A percentile compares a stretch with the other conserved stretches of the same genome.
Evolutionary conservation across 2,329 filamentous ascomycete species (phyloP).

Genomic region (Aspergillus latus): DNA sequence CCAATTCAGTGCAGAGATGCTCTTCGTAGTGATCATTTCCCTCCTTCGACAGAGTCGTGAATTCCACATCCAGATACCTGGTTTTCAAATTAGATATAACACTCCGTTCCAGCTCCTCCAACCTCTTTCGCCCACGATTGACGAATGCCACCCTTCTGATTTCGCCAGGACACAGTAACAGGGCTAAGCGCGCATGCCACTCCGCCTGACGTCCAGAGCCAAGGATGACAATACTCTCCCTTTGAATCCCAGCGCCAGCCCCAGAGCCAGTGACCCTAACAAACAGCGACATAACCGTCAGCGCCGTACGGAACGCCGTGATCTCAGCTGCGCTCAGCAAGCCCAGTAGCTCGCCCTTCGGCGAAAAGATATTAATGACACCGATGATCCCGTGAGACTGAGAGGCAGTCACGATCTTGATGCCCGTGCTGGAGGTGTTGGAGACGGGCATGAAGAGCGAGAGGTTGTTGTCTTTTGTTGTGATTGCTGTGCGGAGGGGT

Average conservation of each 20-base stretch:
- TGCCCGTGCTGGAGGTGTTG: constrained; percentile 62
- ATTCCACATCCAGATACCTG: constrained; percentile 38
- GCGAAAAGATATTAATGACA: constrained; percentile 67
- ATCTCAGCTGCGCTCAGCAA: constrained; percentile 72
- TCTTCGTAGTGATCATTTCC: constrained; percentile 54
- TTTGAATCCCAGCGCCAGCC: constrained; percentile 17
- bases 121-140: constrained; percentile 65
- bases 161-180: constrained; percentile 48
- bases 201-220: constrained; percentile 52
- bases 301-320: constrained; percentile 77
- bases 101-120: constrained; percentile 44
- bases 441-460: constrained; percentile 75
- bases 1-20: constrained; percentile 30
- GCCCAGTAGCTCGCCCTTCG: constrained; percentile 62
- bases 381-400: constrained; percentile 54
- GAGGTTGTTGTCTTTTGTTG: constrained; percentile 47
- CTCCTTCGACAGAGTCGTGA: constrained; percentile 56
- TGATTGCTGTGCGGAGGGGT: constrained; percentile 43
- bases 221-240: constrained; percentile 47
- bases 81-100: constrained; percentile 35
- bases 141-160: constrained; percentile 72
- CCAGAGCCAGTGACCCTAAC: constrained; percentile 37
- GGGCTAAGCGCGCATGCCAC: constrained; percentile 51
- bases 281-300: constrained; percentile 68
- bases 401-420: constrained; percentile 68